Conservation (phyloP, 495 filamentous ascomycete species). For the Penicillium goetzii region DNA sequence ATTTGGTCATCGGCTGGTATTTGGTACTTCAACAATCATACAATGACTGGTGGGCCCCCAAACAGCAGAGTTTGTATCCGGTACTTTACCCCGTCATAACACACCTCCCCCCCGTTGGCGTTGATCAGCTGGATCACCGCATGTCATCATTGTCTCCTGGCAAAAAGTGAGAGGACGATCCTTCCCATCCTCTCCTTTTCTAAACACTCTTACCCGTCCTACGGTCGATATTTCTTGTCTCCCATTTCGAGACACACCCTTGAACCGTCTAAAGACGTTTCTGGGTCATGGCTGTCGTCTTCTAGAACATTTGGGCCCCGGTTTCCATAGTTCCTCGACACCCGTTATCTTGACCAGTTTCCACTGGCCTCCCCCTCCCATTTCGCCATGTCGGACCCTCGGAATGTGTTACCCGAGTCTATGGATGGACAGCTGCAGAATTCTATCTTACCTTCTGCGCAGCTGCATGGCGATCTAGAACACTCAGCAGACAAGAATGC, state of each 20-base stretch:
- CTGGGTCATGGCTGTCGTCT: conserved; percentile 26
- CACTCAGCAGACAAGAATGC: conserved; percentile 15
- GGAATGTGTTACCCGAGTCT: not conserved
- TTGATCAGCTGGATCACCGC: conserved; percentile 18
- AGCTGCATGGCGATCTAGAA: conserved; percentile 1
- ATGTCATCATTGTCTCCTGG: conserved; percentile 31
- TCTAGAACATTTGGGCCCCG: conserved; percentile 16
- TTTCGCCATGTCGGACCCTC: conserved; percentile 21
- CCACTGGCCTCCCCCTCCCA: not conserved
- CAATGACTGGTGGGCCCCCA: not conserved
- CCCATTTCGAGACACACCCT: not conserved
- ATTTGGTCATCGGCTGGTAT: not conserved
- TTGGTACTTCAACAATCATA: not conserved
- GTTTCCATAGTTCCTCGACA: conserved; percentile 19
- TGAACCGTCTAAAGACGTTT: conserved; percentile 8
- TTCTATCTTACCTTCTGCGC: conserved; percentile 6
- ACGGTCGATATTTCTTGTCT: not conserved
- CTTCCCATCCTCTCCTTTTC: conserved; percentile 4
- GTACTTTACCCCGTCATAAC: conserved; percentile 24
- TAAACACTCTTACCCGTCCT: not conserved
- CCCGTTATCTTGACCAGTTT: conserved; percentile 2
- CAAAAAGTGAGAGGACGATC: conserved; percentile 22
- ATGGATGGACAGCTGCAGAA: conserved; percentile 6
- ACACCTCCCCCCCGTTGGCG: conserved; percentile 25
- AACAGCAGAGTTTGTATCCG: conserved; percentile 3